Evolutionary conservation across 495 filamentous ascomycete species (phyloP).

Genomic region (Endocarpon pusillum): DNA sequence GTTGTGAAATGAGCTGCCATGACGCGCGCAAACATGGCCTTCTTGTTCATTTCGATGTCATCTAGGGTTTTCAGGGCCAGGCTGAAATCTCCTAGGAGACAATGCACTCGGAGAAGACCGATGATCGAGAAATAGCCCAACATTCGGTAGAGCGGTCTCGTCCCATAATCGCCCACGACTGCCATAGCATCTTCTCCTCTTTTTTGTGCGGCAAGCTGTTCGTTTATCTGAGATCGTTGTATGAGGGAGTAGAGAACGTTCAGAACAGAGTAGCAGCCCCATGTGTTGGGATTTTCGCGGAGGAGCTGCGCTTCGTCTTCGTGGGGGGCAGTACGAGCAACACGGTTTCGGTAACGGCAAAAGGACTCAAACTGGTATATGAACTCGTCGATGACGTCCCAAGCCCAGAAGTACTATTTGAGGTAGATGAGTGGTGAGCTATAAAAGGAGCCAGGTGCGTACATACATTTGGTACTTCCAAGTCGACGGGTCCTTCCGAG

Average conservation of each 20-base stretch:
- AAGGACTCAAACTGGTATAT: conserved; percentile 99
- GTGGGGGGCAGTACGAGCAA: conserved; percentile 70
- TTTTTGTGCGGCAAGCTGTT: conserved; percentile 90
- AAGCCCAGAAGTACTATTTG: conserved; percentile 90
- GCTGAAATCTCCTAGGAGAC: conserved; percentile 91
- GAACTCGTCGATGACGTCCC: conserved; percentile 99
- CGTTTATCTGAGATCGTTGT: conserved; percentile 90
- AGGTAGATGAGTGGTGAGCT: neutral
- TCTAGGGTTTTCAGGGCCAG: conserved; percentile 96
- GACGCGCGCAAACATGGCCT: conserved; percentile 97
- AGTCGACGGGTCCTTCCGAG: conserved; percentile 90
- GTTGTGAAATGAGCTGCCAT: conserved; percentile 99
- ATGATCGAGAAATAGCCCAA: conserved; percentile 98
- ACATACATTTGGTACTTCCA: conserved; percentile 87
- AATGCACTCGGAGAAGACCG: conserved; percentile 89
- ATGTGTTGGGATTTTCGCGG: conserved; percentile 92
- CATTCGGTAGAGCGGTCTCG: conserved; percentile 88
- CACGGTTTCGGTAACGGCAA: conserved; percentile 82
- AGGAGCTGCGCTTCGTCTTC: conserved; percentile 81
- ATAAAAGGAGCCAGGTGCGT: neutral
- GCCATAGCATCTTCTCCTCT: conserved; percentile 68
- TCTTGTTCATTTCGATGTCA: conserved; percentile 99
- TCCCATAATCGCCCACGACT: conserved; percentile 87
- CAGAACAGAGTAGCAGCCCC: conserved; percentile 98
- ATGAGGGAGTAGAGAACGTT: conserved; percentile 99